Base-by-base conservation (phyloP, 2,329 filamentous ascomycete species). In the Colletotrichum caudatum region DNA sequence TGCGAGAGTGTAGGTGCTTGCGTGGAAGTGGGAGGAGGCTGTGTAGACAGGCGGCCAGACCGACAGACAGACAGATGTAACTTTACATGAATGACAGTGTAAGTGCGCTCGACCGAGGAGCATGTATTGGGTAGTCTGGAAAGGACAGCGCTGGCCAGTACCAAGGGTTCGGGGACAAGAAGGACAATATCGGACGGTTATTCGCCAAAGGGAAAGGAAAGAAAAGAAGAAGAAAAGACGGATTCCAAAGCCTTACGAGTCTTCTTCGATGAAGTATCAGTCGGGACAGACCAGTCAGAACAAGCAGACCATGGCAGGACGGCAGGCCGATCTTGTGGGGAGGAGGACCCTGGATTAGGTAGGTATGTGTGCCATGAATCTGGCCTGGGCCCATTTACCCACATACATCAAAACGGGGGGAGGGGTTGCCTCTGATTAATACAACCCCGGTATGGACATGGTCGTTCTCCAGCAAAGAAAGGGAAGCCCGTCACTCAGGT, bases 21-120 rank as follows among this genome's bases (percentile, higher is more conserved):
- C 73, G 73, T 74, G 59, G 71, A 68, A 67, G n/a, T 58, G 26
- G 50, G 71, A 73, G 73, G 73, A 73, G 73, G 73, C 73, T 66
- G 73, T 68, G 73, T 63, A 74, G 37, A 11, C 33, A 11, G 46
- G 11, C 46, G 5, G 46, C 9, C 20, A 11, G 44, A 48, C 46
- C 23, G 16, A 48, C 6, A 7, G 44, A 33, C 59, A 37, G 35
- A 37, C 35, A 11, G 29, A 29, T 29, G 29, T 29, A 29, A 29
- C 29, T 29, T 29, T 37, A 37, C 35, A 37, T 37, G 5, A 9
- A 18, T 23, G 37, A 48, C 33, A 63, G n/a, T 26, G 35, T 41
- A 37, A 33, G 33, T 54, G 39, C 20, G 33, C 70, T 70, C 66
- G 65, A 65, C 62, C 58, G 62, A 26, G 35, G 50, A 26, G 50